Evolutionary conservation across 2,329 filamentous ascomycete species (phyloP), one percentile per base, ranked within the genome.

Genomic region (Pseudocercospora ulei): DNA sequence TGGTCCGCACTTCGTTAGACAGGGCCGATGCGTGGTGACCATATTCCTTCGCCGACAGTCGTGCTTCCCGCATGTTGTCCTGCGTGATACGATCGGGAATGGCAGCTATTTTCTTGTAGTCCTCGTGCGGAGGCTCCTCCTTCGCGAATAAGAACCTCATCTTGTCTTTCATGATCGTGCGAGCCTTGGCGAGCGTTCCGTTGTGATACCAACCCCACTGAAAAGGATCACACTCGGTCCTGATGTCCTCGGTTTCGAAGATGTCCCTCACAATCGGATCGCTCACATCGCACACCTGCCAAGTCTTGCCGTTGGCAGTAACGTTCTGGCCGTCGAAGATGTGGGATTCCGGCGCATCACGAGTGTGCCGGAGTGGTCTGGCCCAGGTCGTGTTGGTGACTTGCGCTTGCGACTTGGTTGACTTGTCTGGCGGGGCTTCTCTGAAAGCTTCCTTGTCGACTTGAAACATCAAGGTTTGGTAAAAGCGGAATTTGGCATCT

Each of bases 241-340:
- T 58, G 2, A 69, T 56, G 3, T 75, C 68, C 0, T 77, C 68
- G 0, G 75, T 72, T 12, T 77, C 71, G 24, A 94, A 69, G 2
- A 95, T 65, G 7, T 67, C 61, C 1, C 67, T 65, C 1, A 96
- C 67, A 1, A 87, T 56, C 0, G 85, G 82, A 53, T 96, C 88
- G 0, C 76, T 80, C 38, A 96, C 80, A 59, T 98, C 90, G 64
- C 86, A 93, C 16, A 92, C 73, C 66, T 96, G 90, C 81, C 86
- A 98, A 34, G 90, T 79, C 54, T 90, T 90, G 24, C 86, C 86
- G 54, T 94, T 86, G 1, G 75, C 73, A 9, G 76, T 75, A 38
- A 88, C 75, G 2, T 71, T 72, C 43, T 76, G 69, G 30, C 88
- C 88, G 45, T 92, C 84, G 61, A 95, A 96, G 1, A 88, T 67